Percentiles rank a stretch among this genome's conserved stretches.
Conservation (phyloP, 2,329 filamentous ascomycete species). For the Myotisia sp. region DNA sequence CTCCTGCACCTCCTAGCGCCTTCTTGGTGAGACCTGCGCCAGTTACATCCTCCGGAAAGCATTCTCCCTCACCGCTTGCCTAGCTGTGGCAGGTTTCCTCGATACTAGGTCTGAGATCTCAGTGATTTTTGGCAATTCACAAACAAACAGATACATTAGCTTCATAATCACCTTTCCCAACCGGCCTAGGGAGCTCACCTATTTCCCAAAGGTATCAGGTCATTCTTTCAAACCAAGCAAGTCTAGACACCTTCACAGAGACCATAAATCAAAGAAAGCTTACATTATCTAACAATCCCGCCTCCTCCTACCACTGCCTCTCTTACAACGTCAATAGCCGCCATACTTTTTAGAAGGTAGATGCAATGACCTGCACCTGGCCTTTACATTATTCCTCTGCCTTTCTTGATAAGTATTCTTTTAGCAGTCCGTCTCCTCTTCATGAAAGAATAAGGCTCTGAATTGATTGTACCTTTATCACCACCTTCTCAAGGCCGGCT, state of each 20-base stretch:
- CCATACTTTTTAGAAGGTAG: constrained; percentile 7
- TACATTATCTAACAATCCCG: neutral
- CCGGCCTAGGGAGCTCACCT: neutral
- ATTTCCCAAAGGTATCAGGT: constrained; percentile 6
- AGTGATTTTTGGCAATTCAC: constrained; percentile 8
- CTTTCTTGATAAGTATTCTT: neutral
- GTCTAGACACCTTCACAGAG: constrained; percentile 3
- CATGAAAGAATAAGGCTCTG: no score
- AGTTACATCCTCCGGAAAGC: constrained; percentile 5
- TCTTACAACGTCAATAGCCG: constrained; percentile 11
- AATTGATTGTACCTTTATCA: no score
- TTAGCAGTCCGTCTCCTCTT: no score
- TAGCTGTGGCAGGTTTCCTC: constrained; percentile 10
- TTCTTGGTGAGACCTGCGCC: constrained; percentile 9
- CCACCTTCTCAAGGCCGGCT: no score
- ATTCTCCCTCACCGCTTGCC: constrained; percentile 11
- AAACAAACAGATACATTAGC: constrained; percentile 12
- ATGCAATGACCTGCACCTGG: constrained; percentile 11
- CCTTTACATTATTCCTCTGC: constrained; percentile 8
- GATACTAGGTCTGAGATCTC: constrained; percentile 9
- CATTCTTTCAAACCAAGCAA: constrained; percentile 11
- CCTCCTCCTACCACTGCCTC: constrained; percentile 1
- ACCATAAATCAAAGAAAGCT: neutral
- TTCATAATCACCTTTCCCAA: constrained; percentile 1
- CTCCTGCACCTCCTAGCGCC: neutral